A percentile compares a stretch with the other conserved stretches of the same genome.
These are phyloP conservation scores for Eucalyptus regnans DNA, from an alignment of 345 rosid species.

Conservation along the genomic window DNA sequence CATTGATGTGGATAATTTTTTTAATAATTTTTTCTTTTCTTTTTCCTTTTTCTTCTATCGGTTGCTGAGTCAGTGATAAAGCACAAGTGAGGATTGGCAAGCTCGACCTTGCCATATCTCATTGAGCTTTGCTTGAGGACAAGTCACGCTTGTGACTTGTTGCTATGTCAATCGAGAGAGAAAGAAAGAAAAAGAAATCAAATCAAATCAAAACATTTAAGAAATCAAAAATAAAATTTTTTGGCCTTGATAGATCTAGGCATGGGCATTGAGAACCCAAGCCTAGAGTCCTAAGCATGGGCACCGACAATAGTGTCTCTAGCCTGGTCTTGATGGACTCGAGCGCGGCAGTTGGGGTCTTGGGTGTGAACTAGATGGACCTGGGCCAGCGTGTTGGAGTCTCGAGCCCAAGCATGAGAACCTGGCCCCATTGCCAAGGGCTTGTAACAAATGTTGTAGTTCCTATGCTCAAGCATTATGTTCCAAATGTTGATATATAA, in stretches of 20 bases:
- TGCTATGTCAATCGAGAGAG: fast-evolving
- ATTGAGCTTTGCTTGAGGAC: too few relatives aligned
- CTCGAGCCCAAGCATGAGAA: fast-evolving
- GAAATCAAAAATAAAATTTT: fast-evolving
- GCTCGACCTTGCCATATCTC: fast-evolving
- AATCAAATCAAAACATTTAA: too few relatives aligned
- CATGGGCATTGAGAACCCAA: too few relatives aligned
- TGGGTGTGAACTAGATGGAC: too few relatives aligned
- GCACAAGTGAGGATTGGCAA: fast-evolving
- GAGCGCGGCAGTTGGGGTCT: fast-evolving
- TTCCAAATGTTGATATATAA: too few relatives aligned
- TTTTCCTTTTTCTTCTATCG: fast-evolving
- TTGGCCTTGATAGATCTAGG: fast-evolving
- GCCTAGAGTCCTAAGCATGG: too few relatives aligned
- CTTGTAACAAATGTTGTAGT: too few relatives aligned
- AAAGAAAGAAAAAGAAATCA: too few relatives aligned
- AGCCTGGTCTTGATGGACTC: fast-evolving
- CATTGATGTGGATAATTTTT: too few relatives aligned
- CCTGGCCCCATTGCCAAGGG: fast-evolving
- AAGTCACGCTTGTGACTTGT: fast-evolving
- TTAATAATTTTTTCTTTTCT: too few relatives aligned
- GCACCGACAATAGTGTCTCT: fast-evolving
- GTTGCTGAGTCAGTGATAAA: fast-evolving
- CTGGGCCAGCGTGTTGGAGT: fast-evolving
- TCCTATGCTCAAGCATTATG: fast-evolving